Evolutionary conservation across 306 rosid species (phyloP).

Genomic region (Lathyrus tuberosus): DNA sequence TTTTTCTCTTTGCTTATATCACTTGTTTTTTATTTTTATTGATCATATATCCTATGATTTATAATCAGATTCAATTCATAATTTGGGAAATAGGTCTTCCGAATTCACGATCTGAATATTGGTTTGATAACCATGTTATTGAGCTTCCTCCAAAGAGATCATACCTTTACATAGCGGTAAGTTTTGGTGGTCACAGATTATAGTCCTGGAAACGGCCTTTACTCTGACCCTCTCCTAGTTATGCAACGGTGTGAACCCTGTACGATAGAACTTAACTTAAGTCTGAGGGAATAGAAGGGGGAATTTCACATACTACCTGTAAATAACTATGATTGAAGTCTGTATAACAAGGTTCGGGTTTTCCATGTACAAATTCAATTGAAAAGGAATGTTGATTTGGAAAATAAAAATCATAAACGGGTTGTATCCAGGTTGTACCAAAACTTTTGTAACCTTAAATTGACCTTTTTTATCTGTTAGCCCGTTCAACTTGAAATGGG

Average conservation of each 20-base stretch:
- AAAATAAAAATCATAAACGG: background rate
- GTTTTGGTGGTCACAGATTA: background rate
- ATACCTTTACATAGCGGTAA: background rate
- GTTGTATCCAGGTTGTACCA: background rate
- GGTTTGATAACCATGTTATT: background rate
- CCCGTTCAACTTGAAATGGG: background rate
- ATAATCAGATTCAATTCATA: background rate
- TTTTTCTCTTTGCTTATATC: background rate
- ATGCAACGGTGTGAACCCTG: constrained; percentile 2
- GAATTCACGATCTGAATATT: background rate
- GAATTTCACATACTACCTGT: background rate
- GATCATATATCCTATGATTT: background rate
- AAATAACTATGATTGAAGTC: background rate
- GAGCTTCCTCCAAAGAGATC: constrained; percentile 19
- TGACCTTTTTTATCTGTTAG: background rate
- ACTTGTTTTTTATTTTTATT: constrained; percentile 1
- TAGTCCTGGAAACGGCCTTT: constrained; percentile 8
- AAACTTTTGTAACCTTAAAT: background rate
- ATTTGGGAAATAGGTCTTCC: background rate
- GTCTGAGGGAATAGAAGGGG: background rate
- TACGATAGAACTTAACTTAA: constrained; percentile 12
- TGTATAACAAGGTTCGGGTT: background rate
- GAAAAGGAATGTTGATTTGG: background rate
- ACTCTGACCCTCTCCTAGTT: background rate
- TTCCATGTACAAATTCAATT: constrained; percentile 3